These are phyloP conservation scores for Sugiyamaella sp. DNA, from an alignment of 1,139 yeast species.

Conservation along the genomic window DNA sequence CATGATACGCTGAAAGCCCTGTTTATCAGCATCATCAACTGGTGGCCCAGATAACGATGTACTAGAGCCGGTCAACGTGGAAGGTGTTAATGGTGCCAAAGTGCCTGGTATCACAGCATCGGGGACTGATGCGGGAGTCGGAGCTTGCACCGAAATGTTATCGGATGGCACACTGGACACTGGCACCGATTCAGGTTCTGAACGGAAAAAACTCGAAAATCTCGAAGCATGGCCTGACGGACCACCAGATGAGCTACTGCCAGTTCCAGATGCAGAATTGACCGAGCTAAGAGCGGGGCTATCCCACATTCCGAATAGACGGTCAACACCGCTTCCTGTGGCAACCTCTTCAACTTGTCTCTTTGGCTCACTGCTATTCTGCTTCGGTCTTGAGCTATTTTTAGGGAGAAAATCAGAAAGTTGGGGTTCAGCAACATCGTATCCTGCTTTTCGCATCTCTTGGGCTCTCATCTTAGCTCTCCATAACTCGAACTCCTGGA, in stretches of 20 bases:
- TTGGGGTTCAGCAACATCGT: constrained; percentile 22
- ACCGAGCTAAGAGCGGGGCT: constrained; percentile 16
- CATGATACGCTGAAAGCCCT: constrained; percentile 42
- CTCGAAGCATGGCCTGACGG: constrained; percentile 30
- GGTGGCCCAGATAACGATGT: constrained; percentile 10
- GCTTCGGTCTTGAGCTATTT: background rate
- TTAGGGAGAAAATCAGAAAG: constrained; percentile 11
- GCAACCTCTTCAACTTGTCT: constrained; percentile 11
- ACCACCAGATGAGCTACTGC: background rate
- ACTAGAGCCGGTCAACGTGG: constrained; percentile 10
- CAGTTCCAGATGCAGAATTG: constrained; percentile 1
- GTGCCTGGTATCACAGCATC: background rate
- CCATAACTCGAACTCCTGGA: constrained; percentile 41
- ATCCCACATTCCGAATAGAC: constrained; percentile 37
- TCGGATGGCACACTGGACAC: constrained; percentile 9
- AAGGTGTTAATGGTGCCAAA: constrained; percentile 11
- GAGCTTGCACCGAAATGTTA: background rate
- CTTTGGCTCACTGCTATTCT: constrained; percentile 9
- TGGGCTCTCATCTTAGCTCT: constrained; percentile 37
- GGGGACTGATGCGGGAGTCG: constrained; percentile 1
- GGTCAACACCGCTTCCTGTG: constrained; percentile 31
- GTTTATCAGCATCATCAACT: constrained; percentile 36
- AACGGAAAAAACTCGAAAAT: constrained; percentile 36
- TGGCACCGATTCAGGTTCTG: constrained; percentile 22
- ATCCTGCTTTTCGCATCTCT: constrained; percentile 33